phyloP scores from a whole-genome alignment of 768 basidiomycete species.

The Nidularia sp. region DNA sequence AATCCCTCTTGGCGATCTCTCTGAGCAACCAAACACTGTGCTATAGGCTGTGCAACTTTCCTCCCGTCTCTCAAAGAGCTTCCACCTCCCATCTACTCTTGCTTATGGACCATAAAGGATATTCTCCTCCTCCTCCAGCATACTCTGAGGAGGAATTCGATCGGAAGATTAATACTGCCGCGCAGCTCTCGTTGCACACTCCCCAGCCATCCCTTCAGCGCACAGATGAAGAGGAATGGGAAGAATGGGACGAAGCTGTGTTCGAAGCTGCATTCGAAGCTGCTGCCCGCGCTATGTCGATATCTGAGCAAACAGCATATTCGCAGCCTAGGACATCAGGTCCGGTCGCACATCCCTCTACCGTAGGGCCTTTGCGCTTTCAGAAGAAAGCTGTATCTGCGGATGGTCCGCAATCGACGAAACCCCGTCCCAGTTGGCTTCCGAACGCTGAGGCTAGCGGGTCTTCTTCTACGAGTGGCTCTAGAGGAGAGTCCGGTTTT shows the following conservation, averaged over 20 bases:
- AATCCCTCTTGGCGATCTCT: too few relatives aligned
- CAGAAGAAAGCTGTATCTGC: constrained; percentile 19
- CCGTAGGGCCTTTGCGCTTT: constrained; percentile 30
- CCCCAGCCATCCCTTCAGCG: constrained; percentile 14
- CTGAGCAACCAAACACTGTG: too few relatives aligned
- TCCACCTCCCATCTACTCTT: too few relatives aligned
- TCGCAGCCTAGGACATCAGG: too few relatives aligned
- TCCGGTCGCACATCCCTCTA: background rate
- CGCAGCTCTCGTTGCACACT: constrained; percentile 32
- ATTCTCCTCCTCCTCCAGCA: constrained; percentile 34
- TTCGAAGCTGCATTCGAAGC: constrained; percentile 23
- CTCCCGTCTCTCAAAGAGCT: too few relatives aligned
- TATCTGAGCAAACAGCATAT: too few relatives aligned
- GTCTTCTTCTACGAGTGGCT: too few relatives aligned
- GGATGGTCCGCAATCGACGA: constrained; percentile 3
- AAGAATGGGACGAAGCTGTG: constrained; percentile 41
- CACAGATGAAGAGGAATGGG: constrained; percentile 39
- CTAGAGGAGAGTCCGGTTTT: too few relatives aligned
- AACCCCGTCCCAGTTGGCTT: constrained; percentile 10
- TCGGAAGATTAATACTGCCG: constrained; percentile 41
- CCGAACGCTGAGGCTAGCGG: background rate
- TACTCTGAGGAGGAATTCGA: constrained; percentile 50
- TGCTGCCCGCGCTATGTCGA: too few relatives aligned
- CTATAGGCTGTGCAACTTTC: too few relatives aligned
- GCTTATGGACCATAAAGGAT: constrained; percentile 6